phyloP scores from a whole-genome alignment of 2,329 filamentous ascomycete species.

The Exserohilum rostratum region DNA sequence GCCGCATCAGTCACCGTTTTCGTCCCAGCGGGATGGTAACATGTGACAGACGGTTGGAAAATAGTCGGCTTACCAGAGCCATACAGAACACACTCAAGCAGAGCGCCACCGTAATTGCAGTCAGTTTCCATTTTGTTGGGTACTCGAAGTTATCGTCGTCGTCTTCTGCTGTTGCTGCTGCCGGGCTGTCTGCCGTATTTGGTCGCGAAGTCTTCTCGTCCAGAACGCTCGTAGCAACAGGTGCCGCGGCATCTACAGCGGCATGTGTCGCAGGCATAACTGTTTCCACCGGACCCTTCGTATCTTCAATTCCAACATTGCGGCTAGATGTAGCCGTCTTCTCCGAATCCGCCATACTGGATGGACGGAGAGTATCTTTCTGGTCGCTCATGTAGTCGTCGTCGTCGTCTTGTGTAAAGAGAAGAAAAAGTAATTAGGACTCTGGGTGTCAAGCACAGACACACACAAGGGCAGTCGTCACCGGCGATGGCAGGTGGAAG shows the following conservation, averaged over 20 bases:
- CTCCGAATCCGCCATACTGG: constrained; percentile 43
- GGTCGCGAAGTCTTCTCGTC: constrained; percentile 21
- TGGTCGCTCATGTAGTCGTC: constrained; percentile 28
- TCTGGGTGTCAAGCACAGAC: too few species aligned
- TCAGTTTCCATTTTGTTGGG: constrained; percentile 42
- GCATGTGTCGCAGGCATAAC: constrained; percentile 29
- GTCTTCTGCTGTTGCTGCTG: constrained; percentile 16
- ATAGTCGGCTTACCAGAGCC: constrained; percentile 38
- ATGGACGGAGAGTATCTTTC: constrained; percentile 34
- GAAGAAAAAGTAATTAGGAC: too few species aligned
- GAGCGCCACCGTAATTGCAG: constrained; percentile 42
- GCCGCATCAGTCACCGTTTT: constrained; percentile 3
- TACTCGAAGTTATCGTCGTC: constrained; percentile 44
- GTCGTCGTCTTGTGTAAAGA: background rate
- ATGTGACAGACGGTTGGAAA: background rate
- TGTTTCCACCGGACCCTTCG: constrained; percentile 34
- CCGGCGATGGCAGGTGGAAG: background rate
- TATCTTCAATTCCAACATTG: constrained; percentile 27
- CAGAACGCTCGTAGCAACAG: background rate
- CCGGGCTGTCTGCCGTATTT: constrained; percentile 23
- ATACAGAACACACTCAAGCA: constrained; percentile 49
- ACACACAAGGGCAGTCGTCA: background rate
- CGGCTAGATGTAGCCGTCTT: constrained; percentile 39
- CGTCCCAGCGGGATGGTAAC: constrained; percentile 1
- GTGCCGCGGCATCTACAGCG: constrained; percentile 25